Evolutionary conservation across 2,329 filamentous ascomycete species (phyloP), one percentile per base, ranked within the genome.

Genomic region (Aureobasidium sp.): DNA sequence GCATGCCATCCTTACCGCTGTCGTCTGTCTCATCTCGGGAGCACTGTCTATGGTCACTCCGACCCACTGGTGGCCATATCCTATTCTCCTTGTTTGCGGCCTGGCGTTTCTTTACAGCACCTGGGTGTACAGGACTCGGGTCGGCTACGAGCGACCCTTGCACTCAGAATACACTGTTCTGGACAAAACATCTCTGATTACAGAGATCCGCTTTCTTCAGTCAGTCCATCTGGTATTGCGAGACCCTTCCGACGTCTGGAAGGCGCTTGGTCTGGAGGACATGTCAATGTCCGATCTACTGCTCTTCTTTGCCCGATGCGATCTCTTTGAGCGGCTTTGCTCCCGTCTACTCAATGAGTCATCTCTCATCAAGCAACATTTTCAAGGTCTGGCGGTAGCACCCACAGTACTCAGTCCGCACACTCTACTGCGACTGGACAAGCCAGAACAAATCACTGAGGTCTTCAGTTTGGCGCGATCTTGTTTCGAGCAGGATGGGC

Each of bases 31-130:
- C 22, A 8, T 60, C 3, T 60, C 57, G 12, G 45, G 45, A 3
- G 31, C 45, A 2, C 27, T 60, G 2, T 60, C 45, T 0, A 60
- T 60, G 45, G 36, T 60, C 14, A 51, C 57, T 5, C 57, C 36
- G 0, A 60, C 45, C 2, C n/a, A 51, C 17, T 60, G 45, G 57
- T 60, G 45, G 57, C 57, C 57, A 8, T 60, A 60, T n/a, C 57
- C 57, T 20, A 12, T 51, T 31, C 57, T 60, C 17, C 29, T 47
- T 2, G 20, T 41, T 3, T 60, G 45, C 14, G 36, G 57, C 15
- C 44, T 51, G 17, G 34, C 57, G 0, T 60, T 60, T 7, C 5
- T 60, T 0, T 51, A 60, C 22, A 25, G 29, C 15, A 49, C 44
- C 9, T 51, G 25, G 41, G 44, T 60, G 6, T 60, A 49, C 25